phyloP scores from a whole-genome alignment of 768 basidiomycete species.

The Gymnopilus junonius region DNA sequence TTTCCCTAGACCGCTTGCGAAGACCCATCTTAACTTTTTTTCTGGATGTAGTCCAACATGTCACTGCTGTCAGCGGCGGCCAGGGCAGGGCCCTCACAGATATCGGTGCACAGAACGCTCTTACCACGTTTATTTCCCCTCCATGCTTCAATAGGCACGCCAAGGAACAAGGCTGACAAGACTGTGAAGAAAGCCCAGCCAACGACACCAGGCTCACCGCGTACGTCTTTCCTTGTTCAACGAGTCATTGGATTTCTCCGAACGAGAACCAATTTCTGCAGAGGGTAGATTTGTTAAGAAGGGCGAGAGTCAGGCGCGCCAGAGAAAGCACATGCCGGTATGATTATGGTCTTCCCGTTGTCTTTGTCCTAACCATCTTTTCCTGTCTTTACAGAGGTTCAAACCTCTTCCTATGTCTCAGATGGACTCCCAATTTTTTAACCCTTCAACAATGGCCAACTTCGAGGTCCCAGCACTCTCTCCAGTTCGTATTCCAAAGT shows the following conservation, averaged over 20 bases:
- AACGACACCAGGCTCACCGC: not conserved
- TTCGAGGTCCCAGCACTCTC: constrained; percentile 11
- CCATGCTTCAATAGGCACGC: constrained; percentile 5
- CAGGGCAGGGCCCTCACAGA: constrained; percentile 22
- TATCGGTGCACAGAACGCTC: constrained; percentile 3
- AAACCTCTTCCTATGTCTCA: constrained; percentile 8
- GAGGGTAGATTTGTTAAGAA: constrained; percentile 21
- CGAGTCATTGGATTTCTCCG: not conserved
- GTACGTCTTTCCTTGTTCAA: not conserved
- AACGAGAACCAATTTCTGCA: not conserved
- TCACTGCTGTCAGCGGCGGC: constrained; percentile 21
- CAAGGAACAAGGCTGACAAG: constrained; percentile 12
- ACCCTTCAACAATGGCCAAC: not conserved
- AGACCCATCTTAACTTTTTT: not conserved
- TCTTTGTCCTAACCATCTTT: not conserved
- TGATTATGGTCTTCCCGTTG: not conserved
- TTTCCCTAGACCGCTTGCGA: not conserved
- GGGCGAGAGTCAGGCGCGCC: constrained; percentile 4
- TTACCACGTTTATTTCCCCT: constrained; percentile 12
- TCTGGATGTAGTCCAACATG: constrained; percentile 14
- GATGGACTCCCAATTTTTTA: constrained; percentile 8
- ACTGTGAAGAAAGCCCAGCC: constrained; percentile 2
- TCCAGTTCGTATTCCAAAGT: constrained; percentile 7
- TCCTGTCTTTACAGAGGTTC: constrained; percentile 5
- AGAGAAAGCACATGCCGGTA: constrained; percentile 16